A percentile compares a stretch with the other conserved stretches of the same genome.
phyloP scores from a whole-genome alignment of 371 early-diverging fungal genomes.

The Mortierella sp. region DNA sequence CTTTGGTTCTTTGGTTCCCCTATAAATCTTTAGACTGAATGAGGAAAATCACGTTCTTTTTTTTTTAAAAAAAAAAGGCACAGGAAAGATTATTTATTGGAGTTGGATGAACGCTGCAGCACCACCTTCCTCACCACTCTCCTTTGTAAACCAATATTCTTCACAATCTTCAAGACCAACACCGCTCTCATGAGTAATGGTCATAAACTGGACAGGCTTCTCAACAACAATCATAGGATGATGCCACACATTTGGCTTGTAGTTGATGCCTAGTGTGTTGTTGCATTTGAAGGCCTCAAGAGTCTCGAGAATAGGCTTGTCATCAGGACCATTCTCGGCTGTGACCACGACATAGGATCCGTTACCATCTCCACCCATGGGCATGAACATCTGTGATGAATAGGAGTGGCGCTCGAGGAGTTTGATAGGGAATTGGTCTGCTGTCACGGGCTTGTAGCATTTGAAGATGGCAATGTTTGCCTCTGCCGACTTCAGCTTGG shows the following conservation, averaged over 20 bases:
- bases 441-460: slow-evolving; percentile 63
- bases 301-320: slow-evolving; percentile 78
- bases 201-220: slow-evolving; percentile 71
- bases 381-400: slow-evolving; percentile 88
- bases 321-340: slow-evolving; percentile 73
- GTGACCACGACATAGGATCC: slow-evolving; percentile 84
- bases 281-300: slow-evolving; percentile 80
- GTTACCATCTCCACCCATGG: slow-evolving; percentile 70
- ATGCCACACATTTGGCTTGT: slow-evolving; percentile 87
- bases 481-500: slow-evolving; percentile 30
- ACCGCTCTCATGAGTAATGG: slow-evolving; percentile 78
- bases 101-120: slow-evolving; percentile 38
- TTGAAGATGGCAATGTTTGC: slow-evolving; percentile 83
- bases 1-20: too few species aligned
- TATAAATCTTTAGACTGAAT: too few species aligned
- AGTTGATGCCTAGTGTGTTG: slow-evolving; percentile 83
- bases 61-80: too few species aligned
- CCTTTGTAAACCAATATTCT: slow-evolving; percentile 56
- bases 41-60: too few species aligned
- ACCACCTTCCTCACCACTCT: slow-evolving; percentile 42
- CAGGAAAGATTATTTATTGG: too few species aligned
- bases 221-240: slow-evolving; percentile 86
- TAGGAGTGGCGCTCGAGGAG: slow-evolving; percentile 88
- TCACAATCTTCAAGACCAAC: slow-evolving; percentile 77
- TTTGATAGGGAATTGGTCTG: slow-evolving; percentile 64